A percentile compares a stretch with the other conserved stretches of the same genome.
phyloP scores from a whole-genome alignment of 2,329 filamentous ascomycete species.

The Massarina eburnea region DNA sequence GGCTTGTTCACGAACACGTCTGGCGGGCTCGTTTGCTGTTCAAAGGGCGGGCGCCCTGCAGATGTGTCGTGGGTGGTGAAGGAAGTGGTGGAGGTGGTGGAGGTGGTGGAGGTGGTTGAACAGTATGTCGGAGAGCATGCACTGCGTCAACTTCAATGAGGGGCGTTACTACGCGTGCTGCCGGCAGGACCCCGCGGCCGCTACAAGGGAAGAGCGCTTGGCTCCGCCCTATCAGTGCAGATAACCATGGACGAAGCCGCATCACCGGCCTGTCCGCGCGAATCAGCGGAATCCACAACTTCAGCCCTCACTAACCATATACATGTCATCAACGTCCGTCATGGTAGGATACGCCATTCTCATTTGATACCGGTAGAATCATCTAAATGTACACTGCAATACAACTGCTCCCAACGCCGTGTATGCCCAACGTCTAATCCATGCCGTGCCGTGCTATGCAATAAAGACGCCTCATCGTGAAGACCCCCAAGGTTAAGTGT shows the following conservation, averaged over 20 bases:
- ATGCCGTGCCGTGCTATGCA: background rate
- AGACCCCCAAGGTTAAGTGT: background rate
- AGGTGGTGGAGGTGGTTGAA: background rate
- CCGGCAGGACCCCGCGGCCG: conserved; percentile 1
- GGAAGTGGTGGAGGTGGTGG: background rate
- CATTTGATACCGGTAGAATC: too few relatives aligned
- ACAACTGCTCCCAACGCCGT: background rate
- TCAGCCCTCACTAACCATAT: background rate
- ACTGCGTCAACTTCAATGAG: too few relatives aligned
- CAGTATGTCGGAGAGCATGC: background rate
- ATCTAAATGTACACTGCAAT: background rate
- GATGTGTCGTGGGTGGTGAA: background rate
- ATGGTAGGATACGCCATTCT: too few relatives aligned
- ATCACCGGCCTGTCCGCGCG: too few relatives aligned
- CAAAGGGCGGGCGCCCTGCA: background rate
- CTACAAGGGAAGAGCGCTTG: background rate
- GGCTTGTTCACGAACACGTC: conserved; percentile 9
- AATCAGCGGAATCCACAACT: too few relatives aligned
- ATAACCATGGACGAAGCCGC: too few relatives aligned
- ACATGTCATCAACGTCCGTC: background rate
- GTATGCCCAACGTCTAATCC: background rate
- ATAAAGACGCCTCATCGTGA: background rate
- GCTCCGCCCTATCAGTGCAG: conserved; percentile 2
- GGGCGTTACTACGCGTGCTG: background rate
- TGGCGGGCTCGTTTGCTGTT: conserved; percentile 1